Percentiles rank a stretch among this genome's conserved stretches.
phyloP scores from a whole-genome alignment of 257 asterid genomes.

The Hygrophila difformis region DNA sequence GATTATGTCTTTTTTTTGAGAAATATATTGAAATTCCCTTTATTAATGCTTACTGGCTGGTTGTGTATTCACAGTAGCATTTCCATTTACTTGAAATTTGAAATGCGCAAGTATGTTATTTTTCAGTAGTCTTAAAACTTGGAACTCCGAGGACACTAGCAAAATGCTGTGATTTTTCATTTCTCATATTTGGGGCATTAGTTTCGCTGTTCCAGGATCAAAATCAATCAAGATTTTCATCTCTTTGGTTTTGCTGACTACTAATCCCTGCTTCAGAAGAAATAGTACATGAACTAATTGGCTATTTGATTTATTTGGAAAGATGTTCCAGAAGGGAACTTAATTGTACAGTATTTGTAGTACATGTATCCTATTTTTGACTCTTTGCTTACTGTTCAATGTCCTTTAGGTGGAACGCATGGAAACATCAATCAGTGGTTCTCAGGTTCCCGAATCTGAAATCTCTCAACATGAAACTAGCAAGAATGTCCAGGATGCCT shows the following conservation, averaged over 20 bases:
- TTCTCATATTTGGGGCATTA: not conserved
- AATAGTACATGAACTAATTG: too few relatives aligned
- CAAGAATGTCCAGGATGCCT: slow-evolving; percentile 36
- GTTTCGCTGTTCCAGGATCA: not conserved
- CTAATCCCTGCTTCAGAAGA: slow-evolving; percentile 8
- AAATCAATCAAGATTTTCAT: not conserved
- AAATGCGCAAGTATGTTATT: too few relatives aligned
- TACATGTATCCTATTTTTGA: not conserved
- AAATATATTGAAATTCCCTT: too few relatives aligned
- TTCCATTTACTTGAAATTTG: too few relatives aligned
- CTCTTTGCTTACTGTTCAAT: slow-evolving; percentile 4
- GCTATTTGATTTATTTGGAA: too few relatives aligned
- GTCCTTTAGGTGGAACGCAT: slow-evolving; percentile 54
- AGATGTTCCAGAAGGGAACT: not conserved
- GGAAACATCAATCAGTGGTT: slow-evolving; percentile 75
- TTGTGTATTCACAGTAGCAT: too few relatives aligned
- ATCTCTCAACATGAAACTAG: slow-evolving; percentile 35
- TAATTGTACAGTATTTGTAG: slow-evolving; percentile 1
- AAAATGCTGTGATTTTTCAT: not conserved
- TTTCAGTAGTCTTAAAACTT: too few relatives aligned
- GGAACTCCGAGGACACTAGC: not conserved
- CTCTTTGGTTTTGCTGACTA: slow-evolving; percentile 1
- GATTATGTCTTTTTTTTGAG: too few relatives aligned
- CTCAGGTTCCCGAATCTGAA: slow-evolving; percentile 70
- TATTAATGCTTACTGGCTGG: too few relatives aligned